A percentile compares a stretch with the other conserved stretches of the same genome.
These are phyloP conservation scores for Recurvomyces mirabilis DNA, from an alignment of 495 filamentous ascomycete species.

Conservation along the genomic window DNA sequence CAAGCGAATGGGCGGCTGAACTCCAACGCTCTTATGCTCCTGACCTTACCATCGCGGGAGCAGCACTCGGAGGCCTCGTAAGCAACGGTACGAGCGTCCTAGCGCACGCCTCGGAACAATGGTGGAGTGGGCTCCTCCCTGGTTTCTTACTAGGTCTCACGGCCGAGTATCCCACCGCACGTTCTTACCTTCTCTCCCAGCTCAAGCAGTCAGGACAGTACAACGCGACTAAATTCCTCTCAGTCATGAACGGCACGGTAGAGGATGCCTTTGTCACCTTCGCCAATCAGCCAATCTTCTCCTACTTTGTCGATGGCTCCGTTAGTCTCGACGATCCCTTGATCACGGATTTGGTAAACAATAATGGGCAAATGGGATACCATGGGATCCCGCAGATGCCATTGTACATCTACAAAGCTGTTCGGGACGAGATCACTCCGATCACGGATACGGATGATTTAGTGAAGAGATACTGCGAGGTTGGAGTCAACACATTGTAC, in stretches of 20 bases:
- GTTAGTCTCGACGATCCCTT: constrained; percentile 11
- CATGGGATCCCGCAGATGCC: constrained; percentile 37
- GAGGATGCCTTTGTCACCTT: constrained; percentile 24
- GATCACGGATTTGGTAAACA: constrained; percentile 24
- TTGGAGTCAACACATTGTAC: constrained; percentile 32
- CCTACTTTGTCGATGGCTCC: constrained; percentile 33
- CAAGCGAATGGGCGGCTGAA: constrained; percentile 43
- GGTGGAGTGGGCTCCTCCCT: constrained; percentile 15
- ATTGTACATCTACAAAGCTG: constrained; percentile 42
- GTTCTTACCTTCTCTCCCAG: constrained; percentile 11
- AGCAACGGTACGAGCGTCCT: constrained; percentile 26
- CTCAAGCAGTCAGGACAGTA: constrained; percentile 16
- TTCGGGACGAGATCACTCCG: constrained; percentile 35
- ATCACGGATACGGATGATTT: constrained; percentile 36
- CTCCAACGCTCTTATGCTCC: constrained; percentile 43
- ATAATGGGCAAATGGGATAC: constrained; percentile 32
- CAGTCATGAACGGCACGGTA: constrained; percentile 22
- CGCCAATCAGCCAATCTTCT: constrained; percentile 29
- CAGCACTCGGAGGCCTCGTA: constrained; percentile 38
- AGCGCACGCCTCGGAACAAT: constrained; percentile 19
- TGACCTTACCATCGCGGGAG: constrained; percentile 40
- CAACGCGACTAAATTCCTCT: constrained; percentile 26
- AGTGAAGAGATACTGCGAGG: constrained; percentile 31
- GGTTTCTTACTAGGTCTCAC: constrained; percentile 10
- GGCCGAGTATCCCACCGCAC: constrained; percentile 11